Conservation (phyloP, 129 eudicot species). For the Flaveria brownii region DNA sequence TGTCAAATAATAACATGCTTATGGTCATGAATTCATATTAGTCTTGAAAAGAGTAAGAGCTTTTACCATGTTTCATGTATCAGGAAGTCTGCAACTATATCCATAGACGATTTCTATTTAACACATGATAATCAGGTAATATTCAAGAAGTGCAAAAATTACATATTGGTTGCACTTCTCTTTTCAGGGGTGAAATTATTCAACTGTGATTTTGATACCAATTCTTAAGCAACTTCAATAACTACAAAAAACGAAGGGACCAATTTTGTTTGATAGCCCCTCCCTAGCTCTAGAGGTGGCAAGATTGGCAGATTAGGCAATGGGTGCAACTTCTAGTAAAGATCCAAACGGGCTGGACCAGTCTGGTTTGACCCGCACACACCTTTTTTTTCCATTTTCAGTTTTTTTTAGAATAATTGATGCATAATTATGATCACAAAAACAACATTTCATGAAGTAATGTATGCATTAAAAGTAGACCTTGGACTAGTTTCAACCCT, state of each 20-base stretch:
- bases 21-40: constrained; percentile 8
- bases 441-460: neutral
- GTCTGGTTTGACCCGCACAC: neutral
- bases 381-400: neutral
- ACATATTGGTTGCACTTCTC: neutral
- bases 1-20: constrained; percentile 17
- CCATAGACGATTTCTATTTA: constrained; percentile 91
- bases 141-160: neutral
- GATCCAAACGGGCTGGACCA: neutral
- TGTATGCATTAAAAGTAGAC: neutral
- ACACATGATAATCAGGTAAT: constrained; percentile 89
- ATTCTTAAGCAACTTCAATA: neutral
- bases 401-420: neutral
- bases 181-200: neutral
- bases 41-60: neutral
- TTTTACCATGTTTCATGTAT: constrained; percentile 36
- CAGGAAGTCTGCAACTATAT: constrained; percentile 90
- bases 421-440: neutral
- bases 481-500: neutral
- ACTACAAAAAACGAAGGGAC: neutral
- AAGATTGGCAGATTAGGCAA: neutral
- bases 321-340: neutral
- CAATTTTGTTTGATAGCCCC: neutral
- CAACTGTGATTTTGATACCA: neutral
- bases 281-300: neutral